A percentile compares a stretch with the other conserved stretches of the same genome.
These are phyloP conservation scores for Brassica juncea DNA, from an alignment of 345 rosid genomes.

Conservation along the genomic window DNA sequence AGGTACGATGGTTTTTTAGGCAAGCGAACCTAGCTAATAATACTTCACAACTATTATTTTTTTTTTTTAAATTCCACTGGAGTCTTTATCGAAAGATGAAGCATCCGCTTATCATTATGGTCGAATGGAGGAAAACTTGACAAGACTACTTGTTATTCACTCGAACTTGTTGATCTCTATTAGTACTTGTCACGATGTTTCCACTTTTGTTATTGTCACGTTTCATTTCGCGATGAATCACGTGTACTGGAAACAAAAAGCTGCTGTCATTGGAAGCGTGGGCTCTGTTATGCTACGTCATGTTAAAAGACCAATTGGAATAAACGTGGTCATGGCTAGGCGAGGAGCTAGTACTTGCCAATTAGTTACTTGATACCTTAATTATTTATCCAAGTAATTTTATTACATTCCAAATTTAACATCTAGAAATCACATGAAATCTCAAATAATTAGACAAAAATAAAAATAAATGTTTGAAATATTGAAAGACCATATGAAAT, in stretches of 20 bases:
- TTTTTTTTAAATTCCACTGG: constrained; percentile 23
- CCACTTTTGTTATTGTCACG: constrained; percentile 31
- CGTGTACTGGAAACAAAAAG: constrained; percentile 1
- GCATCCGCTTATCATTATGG: constrained; percentile 11
- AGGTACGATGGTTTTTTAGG: neutral
- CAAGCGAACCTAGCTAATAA: neutral
- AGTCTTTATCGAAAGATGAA: constrained; percentile 25
- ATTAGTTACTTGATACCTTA: too few species aligned
- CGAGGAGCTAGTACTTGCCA: too few species aligned
- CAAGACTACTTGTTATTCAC: constrained; percentile 18
- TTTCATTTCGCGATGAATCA: constrained; percentile 30
- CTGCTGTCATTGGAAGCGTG: constrained; percentile 21
- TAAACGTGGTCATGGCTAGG: constrained; percentile 19
- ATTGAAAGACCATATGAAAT: too few species aligned
- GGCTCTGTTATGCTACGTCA: constrained; percentile 25
- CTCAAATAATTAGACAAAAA: too few species aligned
- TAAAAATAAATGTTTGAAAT: too few species aligned
- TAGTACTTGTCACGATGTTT: constrained; percentile 15
- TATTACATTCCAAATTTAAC: too few species aligned
- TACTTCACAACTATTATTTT: neutral
- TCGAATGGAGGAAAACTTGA: constrained; percentile 26
- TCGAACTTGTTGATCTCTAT: constrained; percentile 13
- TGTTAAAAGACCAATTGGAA: neutral
- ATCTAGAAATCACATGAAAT: too few species aligned
- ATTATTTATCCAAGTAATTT: too few species aligned